phyloP scores from a whole-genome alignment of 2,329 filamentous ascomycete genomes.

The Dryadomyces sulphureus region DNA sequence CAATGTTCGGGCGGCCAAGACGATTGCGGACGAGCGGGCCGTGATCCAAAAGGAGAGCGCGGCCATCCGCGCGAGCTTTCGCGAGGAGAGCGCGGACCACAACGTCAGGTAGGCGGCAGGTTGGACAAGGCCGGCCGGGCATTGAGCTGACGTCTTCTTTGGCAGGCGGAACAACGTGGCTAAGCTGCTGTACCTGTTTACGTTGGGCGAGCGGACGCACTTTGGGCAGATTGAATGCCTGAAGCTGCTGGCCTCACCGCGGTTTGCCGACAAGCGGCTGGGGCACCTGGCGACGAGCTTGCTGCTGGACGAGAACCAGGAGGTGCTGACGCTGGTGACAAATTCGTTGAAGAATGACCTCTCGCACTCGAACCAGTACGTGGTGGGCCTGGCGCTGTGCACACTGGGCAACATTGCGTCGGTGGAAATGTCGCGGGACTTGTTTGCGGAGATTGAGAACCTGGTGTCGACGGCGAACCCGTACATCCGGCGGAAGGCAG shows the following conservation, averaged over 20 bases:
- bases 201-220: constrained; percentile 89
- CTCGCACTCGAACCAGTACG: constrained; percentile 95
- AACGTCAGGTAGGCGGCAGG: constrained; percentile 54
- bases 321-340: constrained; percentile 90
- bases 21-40: constrained; percentile 93
- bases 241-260: constrained; percentile 89
- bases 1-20: constrained; percentile 96
- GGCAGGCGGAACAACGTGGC: constrained; percentile 92
- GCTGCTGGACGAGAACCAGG: constrained; percentile 93
- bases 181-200: constrained; percentile 96
- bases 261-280: constrained; percentile 93
- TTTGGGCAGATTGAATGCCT: constrained; percentile 99
- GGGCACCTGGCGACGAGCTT: constrained; percentile 95
- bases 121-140: not conserved
- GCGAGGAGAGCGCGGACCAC: constrained; percentile 89
- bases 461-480: constrained; percentile 87
- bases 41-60: constrained; percentile 99
- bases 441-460: constrained; percentile 90
- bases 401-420: constrained; percentile 97
- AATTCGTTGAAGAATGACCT: constrained; percentile 97
- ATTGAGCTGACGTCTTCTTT: too few species aligned
- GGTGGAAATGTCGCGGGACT: constrained; percentile 92
- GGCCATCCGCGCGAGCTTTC: constrained; percentile 90
- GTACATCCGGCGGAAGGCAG: constrained; percentile 95
- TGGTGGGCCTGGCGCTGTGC: constrained; percentile 89